Base-by-base conservation (phyloP, 1,284 basidiomycete species). In the Tetrapyrgos nigripes region DNA sequence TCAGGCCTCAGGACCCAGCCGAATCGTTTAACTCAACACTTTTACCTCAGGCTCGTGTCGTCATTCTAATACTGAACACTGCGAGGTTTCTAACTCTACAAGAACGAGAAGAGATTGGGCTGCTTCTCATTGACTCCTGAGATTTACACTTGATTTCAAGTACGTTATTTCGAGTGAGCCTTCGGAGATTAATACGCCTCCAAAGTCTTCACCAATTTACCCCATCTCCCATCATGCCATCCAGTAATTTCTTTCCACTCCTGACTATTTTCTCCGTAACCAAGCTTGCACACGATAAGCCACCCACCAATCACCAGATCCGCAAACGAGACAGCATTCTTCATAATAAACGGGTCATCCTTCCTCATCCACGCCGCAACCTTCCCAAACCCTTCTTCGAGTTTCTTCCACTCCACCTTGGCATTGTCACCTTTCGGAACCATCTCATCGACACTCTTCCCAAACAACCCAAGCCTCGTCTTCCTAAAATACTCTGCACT, bases 221-320 rank as follows among this genome's bases (percentile, higher is more conserved):
- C 68, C 75, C 76, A 78, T 50, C 69, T 62, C 17, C 76, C 75
- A 46, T 60, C 59, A 48, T 78, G 65, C 73, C 73, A 76, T 14
- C 60, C 63, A 47, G 57, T 62, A 1, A 72, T 43, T 8, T 67
- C 63, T 23, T 63, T 62, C 75, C 72, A 76, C 51, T 63, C 61
- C 14, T 50, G 54, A 6, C 64, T 64, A n/a, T 59, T 49, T 5
- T 50, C 51, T 2, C 53, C 65, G 24, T 58, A 47, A 14, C 67
- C 60, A 17, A 57, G n/a, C 44, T 73, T 69, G 43, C 73, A 59
- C 68, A 68, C 69, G 9, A 43, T 50, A 44, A 78, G 44, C 66
- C 62, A 74, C 2, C 52, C 65, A 4, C 58, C 75, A 13, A 75
- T 64, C 13, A 69, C 19, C 27, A 67, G 56, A 49, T 78, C 77